Evolutionary conservation across 345 rosid genomes (phyloP).

Genomic region (Eutrema japonicum): DNA sequence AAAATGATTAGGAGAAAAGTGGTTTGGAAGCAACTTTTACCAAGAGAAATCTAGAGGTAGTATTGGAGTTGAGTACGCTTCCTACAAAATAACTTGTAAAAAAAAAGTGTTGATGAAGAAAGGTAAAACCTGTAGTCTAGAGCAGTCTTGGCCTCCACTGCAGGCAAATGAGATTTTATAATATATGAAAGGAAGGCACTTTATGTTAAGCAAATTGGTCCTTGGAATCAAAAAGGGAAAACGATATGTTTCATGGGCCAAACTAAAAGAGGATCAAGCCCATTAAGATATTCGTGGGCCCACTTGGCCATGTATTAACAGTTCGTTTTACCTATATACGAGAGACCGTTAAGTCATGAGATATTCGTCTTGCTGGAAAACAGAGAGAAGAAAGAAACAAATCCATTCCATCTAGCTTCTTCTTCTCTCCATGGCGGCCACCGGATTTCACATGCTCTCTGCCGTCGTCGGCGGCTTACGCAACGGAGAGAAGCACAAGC

Average conservation of each 20-base stretch:
- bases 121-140: constrained; percentile 51
- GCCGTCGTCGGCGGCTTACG: constrained; percentile 16
- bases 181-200: no score
- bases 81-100: no score
- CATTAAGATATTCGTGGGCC: neutral
- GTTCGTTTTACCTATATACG: no score
- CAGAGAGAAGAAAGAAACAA: constrained; percentile 2
- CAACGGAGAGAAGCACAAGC: constrained; percentile 25
- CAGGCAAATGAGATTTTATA: constrained; percentile 2
- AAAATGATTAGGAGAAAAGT: neutral
- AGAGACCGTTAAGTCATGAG: constrained; percentile 29
- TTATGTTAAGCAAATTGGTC: no score
- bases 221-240: no score
- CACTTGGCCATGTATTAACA: neutral
- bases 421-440: constrained; percentile 36
- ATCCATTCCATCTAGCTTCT: neutral
- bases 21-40: constrained; percentile 43
- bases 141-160: constrained; percentile 75
- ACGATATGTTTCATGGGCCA: neutral
- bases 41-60: constrained; percentile 72
- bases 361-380: constrained; percentile 27
- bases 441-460: constrained; percentile 28
- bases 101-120: no score
- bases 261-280: neutral
- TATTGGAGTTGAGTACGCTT: constrained; percentile 77